Evolutionary conservation across 805 yeast species (phyloP).

Genomic region (Wickerhamiella slavikovae): DNA sequence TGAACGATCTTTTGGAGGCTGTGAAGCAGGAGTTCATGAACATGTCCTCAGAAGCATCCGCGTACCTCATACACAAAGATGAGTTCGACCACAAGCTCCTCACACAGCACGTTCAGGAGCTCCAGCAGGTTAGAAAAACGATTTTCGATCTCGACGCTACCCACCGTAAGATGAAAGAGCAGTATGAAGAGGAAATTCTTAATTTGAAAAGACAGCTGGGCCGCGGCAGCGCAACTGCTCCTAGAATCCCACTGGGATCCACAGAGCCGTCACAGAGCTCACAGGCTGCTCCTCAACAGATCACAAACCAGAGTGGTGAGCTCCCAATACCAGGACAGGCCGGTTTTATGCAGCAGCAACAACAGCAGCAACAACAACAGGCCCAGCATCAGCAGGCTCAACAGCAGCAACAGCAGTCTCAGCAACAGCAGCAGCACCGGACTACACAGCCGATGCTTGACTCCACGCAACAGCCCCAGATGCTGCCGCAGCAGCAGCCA

Average conservation of each 20-base stretch:
- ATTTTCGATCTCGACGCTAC: conserved; percentile 87
- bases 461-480: too few species aligned
- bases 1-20: conserved; percentile 75
- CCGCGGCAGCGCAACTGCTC: conserved; percentile 5
- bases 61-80: conserved; percentile 74
- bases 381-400: too few species aligned
- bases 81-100: conserved; percentile 65
- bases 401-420: too few species aligned
- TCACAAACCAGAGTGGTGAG: not conserved
- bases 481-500: too few species aligned
- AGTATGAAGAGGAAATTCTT: conserved; percentile 81
- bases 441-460: too few species aligned
- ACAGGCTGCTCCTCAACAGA: conserved; percentile 1
- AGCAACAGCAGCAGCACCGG: too few species aligned
- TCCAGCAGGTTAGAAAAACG: conserved; percentile 84
- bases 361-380: too few species aligned
- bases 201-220: conserved; percentile 75
- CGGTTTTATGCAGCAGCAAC: too few species aligned
- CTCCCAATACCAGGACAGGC: conserved; percentile 7
- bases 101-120: conserved; percentile 78
- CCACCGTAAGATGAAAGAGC: conserved; percentile 86
- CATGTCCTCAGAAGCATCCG: conserved; percentile 67
- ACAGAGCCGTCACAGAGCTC: not conserved
- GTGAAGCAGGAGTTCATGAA: conserved; percentile 79
- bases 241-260: not conserved